Percentiles rank a stretch among this genome's conserved stretches.
Conservation (phyloP, 2,329 filamentous ascomycete genomes). For the Penicillium sclerotigenum region DNA sequence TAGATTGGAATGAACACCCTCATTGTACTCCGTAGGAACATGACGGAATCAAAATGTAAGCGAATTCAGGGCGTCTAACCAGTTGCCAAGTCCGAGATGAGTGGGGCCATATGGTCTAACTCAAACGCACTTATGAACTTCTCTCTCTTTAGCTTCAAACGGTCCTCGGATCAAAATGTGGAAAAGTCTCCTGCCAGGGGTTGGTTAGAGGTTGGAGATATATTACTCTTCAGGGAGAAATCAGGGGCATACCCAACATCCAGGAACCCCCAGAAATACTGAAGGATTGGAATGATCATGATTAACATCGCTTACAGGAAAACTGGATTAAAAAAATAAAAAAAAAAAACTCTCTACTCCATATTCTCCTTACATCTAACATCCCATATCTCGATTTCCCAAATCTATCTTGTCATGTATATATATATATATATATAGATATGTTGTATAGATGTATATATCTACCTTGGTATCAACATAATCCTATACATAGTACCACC, state of each 20-base stretch:
- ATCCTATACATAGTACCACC: neutral
- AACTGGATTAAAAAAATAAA: no score
- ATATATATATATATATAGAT: neutral
- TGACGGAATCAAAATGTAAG: neutral
- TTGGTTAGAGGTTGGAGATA: neutral
- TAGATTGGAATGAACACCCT: neutral
- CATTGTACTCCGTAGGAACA: no score
- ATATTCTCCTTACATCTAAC: neutral
- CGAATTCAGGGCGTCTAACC: neutral
- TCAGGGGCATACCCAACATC: neutral
- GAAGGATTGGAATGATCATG: neutral
- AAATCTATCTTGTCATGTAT: neutral
- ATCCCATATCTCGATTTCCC: neutral
- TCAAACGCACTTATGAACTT: slow-evolving; percentile 35
- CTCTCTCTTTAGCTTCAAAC: slow-evolving; percentile 9
- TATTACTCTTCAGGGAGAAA: neutral
- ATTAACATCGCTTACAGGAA: no score
- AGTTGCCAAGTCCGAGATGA: slow-evolving; percentile 23
- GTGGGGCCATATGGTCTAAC: slow-evolving; percentile 30
- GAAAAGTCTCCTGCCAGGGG: slow-evolving; percentile 2
- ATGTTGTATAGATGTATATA: neutral
- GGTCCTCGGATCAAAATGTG: neutral
- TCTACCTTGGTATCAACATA: no score
- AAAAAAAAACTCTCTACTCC: neutral
- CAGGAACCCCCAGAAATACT: no score